Percentiles rank a stretch among this genome's conserved stretches.
These are phyloP conservation scores for Jaenimonas drosophilae DNA, from an alignment of 208 protist species.

Conservation along the genomic window DNA sequence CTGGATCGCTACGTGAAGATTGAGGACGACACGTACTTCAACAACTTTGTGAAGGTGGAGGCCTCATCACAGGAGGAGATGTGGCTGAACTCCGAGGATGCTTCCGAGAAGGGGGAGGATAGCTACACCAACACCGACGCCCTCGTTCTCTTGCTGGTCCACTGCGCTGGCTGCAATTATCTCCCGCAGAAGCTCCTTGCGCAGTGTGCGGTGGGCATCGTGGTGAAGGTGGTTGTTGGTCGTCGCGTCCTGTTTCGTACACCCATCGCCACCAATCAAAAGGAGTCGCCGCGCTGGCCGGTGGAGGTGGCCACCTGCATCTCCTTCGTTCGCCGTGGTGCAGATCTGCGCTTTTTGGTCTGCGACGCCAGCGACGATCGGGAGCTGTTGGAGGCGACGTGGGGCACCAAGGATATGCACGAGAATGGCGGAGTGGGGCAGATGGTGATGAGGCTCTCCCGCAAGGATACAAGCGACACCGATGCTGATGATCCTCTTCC, in stretches of 20 bases:
- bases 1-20: conserved; percentile 85
- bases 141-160: conserved; percentile 61
- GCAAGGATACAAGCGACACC: neutral
- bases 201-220: conserved; percentile 26
- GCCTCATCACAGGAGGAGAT: conserved; percentile 57
- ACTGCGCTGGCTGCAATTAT: conserved; percentile 49
- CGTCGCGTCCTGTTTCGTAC: conserved; percentile 58
- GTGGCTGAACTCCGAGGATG: conserved; percentile 22
- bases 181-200: conserved; percentile 17
- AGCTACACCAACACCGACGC: conserved; percentile 5
- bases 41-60: conserved; percentile 56
- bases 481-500: neutral
- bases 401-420: conserved; percentile 26
- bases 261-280: conserved; percentile 11
- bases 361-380: conserved; percentile 30
- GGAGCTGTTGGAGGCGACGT: conserved; percentile 7
- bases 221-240: conserved; percentile 60
- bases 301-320: conserved; percentile 76
- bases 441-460: conserved; percentile 21
- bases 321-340: conserved; percentile 52
- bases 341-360: conserved; percentile 45
- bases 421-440: conserved; percentile 65
- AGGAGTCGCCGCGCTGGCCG: conserved; percentile 33
- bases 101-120: conserved; percentile 13
- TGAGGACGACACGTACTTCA: conserved; percentile 83